Evolutionary conservation across 108 stramenopile genomes (phyloP), one percentile per base, ranked within the genome.

Genomic region (Aurantiochytrium sp.): DNA sequence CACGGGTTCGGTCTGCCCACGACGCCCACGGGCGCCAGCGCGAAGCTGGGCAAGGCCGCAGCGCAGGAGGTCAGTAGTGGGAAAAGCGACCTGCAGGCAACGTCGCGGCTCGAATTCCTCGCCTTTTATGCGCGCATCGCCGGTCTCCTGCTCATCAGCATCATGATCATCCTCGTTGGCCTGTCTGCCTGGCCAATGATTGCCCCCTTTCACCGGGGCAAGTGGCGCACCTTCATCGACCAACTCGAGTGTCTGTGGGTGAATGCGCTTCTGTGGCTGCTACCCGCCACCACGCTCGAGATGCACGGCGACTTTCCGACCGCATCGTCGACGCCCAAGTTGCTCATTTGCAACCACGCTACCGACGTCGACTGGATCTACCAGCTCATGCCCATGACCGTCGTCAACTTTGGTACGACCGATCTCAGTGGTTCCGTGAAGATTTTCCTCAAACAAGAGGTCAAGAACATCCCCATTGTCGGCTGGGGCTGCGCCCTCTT

Each of bases 401-500:
- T 83, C 12, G 51, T 53, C 23, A 83, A 83, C 76, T 53, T 83
- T 47, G 76, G 76, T 45, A 83, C 45, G 10, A 53, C 45, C 76
- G 76, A 83, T 35, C 45, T 47, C 10, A 53, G 49, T 35, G 76
- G 76, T 2, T 25, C 49, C 10, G 76, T 83, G n/a, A 83, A 83
- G 51, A 83, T 83, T 83, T 53, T 83, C 1, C 76, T 83, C 49
- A 83, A 83, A 45, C 49, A 83, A 45, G 76, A 47, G 3, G 76
- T 83, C 76, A 83, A 83, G 51, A 21, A 8, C 0, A 35, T 83
- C 28, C 76, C 76, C 19, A 83, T 83, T 45, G 45, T 47, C 19
- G 76, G 76, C 19, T 83, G 76, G 76, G 76, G 76, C 76, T 83
- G 76, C 23, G 76, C 76, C 23, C 76, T 89, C 14, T 91, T 92